phyloP scores from a whole-genome alignment of 306 rosid species.

The Lupinus albus region DNA sequence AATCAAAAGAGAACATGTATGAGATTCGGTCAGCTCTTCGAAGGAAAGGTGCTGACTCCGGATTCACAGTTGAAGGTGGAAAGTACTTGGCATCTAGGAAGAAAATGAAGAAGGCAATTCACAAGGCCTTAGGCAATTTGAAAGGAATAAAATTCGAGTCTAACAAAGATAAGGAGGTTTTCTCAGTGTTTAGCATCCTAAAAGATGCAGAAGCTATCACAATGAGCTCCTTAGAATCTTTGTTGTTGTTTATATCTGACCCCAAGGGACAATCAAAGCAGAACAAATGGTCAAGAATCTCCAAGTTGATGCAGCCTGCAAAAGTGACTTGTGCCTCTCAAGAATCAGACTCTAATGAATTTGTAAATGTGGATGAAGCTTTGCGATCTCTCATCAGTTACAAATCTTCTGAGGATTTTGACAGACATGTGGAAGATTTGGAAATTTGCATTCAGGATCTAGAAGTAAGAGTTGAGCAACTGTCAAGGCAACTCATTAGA shows the following conservation, averaged over 20 bases:
- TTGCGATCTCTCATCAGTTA: slow-evolving; percentile 37
- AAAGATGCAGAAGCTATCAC: slow-evolving; percentile 50
- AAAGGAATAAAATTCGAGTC: slow-evolving; percentile 37
- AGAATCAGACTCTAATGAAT: slow-evolving; percentile 38
- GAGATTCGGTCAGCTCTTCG: slow-evolving; percentile 40
- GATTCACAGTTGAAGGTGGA: slow-evolving; percentile 36
- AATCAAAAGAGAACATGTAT: slow-evolving; percentile 42
- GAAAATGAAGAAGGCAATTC: slow-evolving; percentile 41
- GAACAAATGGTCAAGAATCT: slow-evolving; percentile 40
- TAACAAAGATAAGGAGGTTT: slow-evolving; percentile 26
- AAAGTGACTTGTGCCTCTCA: slow-evolving; percentile 43
- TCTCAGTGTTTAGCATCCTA: slow-evolving; percentile 31
- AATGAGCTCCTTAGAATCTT: slow-evolving; percentile 35
- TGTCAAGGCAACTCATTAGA: slow-evolving; percentile 44
- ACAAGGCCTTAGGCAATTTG: slow-evolving; percentile 40
- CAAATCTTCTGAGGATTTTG: slow-evolving; percentile 25
- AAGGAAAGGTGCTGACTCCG: slow-evolving; percentile 38
- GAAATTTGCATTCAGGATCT: slow-evolving; percentile 43
- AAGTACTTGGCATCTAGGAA: slow-evolving; percentile 46
- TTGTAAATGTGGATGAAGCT: slow-evolving; percentile 39
- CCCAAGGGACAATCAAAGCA: slow-evolving; percentile 42
- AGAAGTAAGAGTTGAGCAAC: slow-evolving; percentile 36
- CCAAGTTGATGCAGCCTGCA: slow-evolving; percentile 43
- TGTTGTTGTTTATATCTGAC: slow-evolving; percentile 42
- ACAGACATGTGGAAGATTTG: slow-evolving; percentile 34